Evolutionary conservation across 139 green algal genomes (phyloP), one percentile per base, ranked within the genome.

Genomic region (Tetradesmus obliquus): DNA sequence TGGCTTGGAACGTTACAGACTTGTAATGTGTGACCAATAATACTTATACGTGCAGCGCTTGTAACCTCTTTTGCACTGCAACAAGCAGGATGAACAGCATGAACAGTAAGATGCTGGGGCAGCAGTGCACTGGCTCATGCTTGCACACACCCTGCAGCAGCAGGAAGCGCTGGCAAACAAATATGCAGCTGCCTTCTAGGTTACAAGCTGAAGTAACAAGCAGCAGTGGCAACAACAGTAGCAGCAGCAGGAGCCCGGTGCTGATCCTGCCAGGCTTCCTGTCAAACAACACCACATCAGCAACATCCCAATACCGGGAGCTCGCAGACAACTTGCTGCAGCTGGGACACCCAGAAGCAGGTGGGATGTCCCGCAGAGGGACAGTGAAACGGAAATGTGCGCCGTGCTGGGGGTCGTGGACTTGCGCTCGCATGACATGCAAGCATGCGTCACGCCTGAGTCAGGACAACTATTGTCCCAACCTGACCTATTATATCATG

Each of bases 251-350:
- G 53, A 57, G 58, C 58, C 85, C 85, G 51, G 85, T 90, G 17
- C 85, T 90, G 15, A 90, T 90, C 53, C 51, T 90, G 15, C 85
- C 85, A 22, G 85, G 85, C 3, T 90, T 90, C 22, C 12, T 90
- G 66, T 81, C 85, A 3, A 90, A 82, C 66, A 82, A 90, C 20
- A 90, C 85, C 17, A 90, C 85, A 6, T 15, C 85, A 10, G 2
- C 53, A 17, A 12, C 45, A 6, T 82, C 66, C 10, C 85, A 90
- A 45, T 90, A 90, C 19, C 3, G 66, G 62, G 85, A 90, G 57
- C 85, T 90, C 4, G 66, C 62, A 51, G 74, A 81, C 45, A 82
- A 82, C 85, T 17, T 90, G 4, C 24, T 81, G 6, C 13, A 72
- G 19, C 85, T 82, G 9, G 85, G 66, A 9, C 85, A 90, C 22